Evolutionary conservation across 257 asterid species (phyloP), one percentile per base, ranked within the genome.

Genomic region (Solanum medicagineum): DNA sequence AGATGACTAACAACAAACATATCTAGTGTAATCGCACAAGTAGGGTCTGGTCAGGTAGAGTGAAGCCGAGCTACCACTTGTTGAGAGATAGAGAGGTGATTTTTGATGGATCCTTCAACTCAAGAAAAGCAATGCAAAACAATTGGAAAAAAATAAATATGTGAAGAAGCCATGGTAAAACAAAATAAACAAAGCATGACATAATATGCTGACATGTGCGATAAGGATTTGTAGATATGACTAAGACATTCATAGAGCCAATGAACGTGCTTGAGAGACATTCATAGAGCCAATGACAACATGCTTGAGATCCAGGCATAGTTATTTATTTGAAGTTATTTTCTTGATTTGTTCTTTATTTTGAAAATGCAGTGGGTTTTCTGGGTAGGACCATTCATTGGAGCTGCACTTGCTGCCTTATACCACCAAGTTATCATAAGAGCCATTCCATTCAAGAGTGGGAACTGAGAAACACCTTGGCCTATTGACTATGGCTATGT

Each of bases 311-410:
- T 12, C 10, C 29, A 70, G 2, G 65, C 65, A 6, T 57, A 57
- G 26, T 57, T 20, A 8, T 1, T 6, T 32, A 32, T 2, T 32
- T 32, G 0, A 3, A 32, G 36, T 32, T 32, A 32, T 32, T 32
- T 32, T 32, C 36, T 32, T 32, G 36, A 32, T 32, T 32, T 32
- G 36, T 32, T 45, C 8, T 3, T 1, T 12, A 24, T 7, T 15
- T 3, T 70, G 59, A 8, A 40, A n/a, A 81, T 88, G 29, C 94
- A 93, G 93, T 93, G 95, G 96, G 62, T 94, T 29, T 94, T 94
- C 90, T 94, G 95, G 98, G 96, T 94, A 10, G 97, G 97, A 85
- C 97, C 97, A 8, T 93, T 94, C 90, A 74, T 90, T 8, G 97
- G 97, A 84, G 97, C 97, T 84, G 97, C 93, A 7, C 93, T 94